Evolutionary conservation across 1,139 yeast species (phyloP).

Genomic region (Zygoascus hellenicus): DNA sequence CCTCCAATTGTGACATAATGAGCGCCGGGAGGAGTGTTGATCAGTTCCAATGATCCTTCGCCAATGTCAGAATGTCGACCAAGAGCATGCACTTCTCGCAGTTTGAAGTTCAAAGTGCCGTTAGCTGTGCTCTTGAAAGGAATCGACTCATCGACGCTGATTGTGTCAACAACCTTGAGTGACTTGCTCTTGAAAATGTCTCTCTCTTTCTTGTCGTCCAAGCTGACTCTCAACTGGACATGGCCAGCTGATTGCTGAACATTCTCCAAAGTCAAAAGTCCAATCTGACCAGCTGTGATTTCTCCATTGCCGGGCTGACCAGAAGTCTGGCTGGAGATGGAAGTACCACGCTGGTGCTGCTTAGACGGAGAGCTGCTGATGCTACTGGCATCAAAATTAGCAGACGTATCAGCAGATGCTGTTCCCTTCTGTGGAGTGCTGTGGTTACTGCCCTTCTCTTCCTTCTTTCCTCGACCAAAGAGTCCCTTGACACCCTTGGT

Average conservation of each 20-base stretch:
- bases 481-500: slow-evolving; percentile 35
- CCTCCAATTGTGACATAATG: slow-evolving; percentile 5
- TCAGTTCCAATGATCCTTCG: slow-evolving; percentile 36
- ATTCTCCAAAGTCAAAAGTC: slow-evolving; percentile 28
- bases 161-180: slow-evolving; percentile 46
- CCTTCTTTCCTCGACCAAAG: slow-evolving; percentile 15
- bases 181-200: slow-evolving; percentile 62
- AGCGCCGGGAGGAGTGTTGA: slow-evolving; percentile 8
- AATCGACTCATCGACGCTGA: slow-evolving; percentile 58
- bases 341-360: slow-evolving; percentile 18
- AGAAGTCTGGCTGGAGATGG: slow-evolving; percentile 16
- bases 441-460: slow-evolving; percentile 20
- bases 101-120: slow-evolving; percentile 52
- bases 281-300: slow-evolving; percentile 24
- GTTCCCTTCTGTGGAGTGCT: slow-evolving; percentile 14
- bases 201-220: slow-evolving; percentile 37
- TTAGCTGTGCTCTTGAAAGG: slow-evolving; percentile 62
- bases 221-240: slow-evolving; percentile 25
- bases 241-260: slow-evolving; percentile 22
- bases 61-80: slow-evolving; percentile 69
- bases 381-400: slow-evolving; percentile 13
- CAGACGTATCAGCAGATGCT: slow-evolving; percentile 15
- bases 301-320: slow-evolving; percentile 17
- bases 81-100: slow-evolving; percentile 50
- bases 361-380: slow-evolving; percentile 14